Conservation (phyloP, 2,329 filamentous ascomycete species). For the Hypoxylon sp. region DNA sequence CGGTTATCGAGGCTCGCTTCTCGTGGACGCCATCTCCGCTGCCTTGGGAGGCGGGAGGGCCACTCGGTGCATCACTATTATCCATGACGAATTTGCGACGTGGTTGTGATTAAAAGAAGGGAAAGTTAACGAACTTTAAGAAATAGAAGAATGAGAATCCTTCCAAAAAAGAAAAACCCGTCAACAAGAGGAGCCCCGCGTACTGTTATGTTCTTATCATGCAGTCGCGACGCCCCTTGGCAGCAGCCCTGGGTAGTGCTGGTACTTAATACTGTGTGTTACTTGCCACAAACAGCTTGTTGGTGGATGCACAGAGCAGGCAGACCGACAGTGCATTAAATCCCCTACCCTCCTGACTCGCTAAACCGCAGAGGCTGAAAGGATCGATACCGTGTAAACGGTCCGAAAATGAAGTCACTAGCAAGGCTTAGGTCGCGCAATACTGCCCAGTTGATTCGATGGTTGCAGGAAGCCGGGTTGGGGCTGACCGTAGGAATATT, state of each 20-base stretch:
- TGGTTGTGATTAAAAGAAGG: background rate
- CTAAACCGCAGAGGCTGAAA: slow-evolving; percentile 19
- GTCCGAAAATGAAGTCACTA: slow-evolving; percentile 6
- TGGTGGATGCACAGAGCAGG: background rate
- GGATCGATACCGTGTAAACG: slow-evolving; percentile 3
- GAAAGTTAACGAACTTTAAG: background rate
- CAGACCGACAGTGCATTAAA: background rate
- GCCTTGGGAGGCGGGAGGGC: slow-evolving; percentile 54
- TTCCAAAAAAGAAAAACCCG: background rate
- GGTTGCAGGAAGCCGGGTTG: background rate
- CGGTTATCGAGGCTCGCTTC: slow-evolving; percentile 46
- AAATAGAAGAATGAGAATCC: background rate
- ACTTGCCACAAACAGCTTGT: background rate
- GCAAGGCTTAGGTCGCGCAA: background rate
- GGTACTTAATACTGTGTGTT: background rate
- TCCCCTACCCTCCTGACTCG: background rate
- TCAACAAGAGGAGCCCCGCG: background rate
- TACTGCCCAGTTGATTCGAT: background rate
- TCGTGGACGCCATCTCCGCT: slow-evolving; percentile 48
- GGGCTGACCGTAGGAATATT: slow-evolving; percentile 2
- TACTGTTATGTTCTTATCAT: slow-evolving; percentile 17
- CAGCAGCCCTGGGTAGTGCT: background rate
- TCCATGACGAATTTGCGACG: slow-evolving; percentile 31
- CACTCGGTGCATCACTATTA: background rate
- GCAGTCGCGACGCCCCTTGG: background rate